Base-by-base conservation (phyloP, 2,329 filamentous ascomycete species). In the Atkinsonella texensis region DNA sequence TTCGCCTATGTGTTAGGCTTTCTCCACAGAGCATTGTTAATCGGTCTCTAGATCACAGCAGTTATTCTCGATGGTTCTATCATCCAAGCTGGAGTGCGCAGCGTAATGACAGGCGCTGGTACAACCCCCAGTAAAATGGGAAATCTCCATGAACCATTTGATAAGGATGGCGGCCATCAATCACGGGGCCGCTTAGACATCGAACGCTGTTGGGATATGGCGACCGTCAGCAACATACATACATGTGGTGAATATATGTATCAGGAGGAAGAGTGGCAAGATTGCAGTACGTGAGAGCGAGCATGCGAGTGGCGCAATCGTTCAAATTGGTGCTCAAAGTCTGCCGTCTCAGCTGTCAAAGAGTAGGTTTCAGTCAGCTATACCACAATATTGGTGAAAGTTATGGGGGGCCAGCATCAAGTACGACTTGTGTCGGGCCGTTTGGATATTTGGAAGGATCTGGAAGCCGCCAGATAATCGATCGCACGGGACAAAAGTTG, bases 401-500 rank as follows among this genome's bases (percentile, higher is more conserved):
- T 15, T 38, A 11, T 35, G 35, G 35, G 35, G 12, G 4, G 9
- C 35, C 3, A 23, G 20, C 43, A 32, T 46, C 20, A 32, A 46
- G 43, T 32, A 32, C 23, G 23, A 46, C 28, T 8, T 46, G 43
- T 46, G 6, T 46, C 43, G 20, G 43, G 43, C 7, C 10, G 43
- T 46, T 20, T 31, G 43, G 17, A 46, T 46, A 31, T 46, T 15
- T 20, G 23, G 6, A 17, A 46, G 20, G 43, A 46, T 15, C 23
- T 46, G 43, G 43, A 46, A 31, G n/a, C 17, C 50, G 62, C 67
- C 1, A 68, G 67, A 0, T 68, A 69, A 50, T 59, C 70, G 23
- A 57, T 75, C 43, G 72, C 71, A 0, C 59, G 58, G 11, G 70
- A 69, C 0, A 72, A 71, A 55, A 28, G 59, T 77, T 33, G 73